Base-by-base conservation (phyloP, 1,284 basidiomycete genomes). In the Pseudozyma sp. region DNA sequence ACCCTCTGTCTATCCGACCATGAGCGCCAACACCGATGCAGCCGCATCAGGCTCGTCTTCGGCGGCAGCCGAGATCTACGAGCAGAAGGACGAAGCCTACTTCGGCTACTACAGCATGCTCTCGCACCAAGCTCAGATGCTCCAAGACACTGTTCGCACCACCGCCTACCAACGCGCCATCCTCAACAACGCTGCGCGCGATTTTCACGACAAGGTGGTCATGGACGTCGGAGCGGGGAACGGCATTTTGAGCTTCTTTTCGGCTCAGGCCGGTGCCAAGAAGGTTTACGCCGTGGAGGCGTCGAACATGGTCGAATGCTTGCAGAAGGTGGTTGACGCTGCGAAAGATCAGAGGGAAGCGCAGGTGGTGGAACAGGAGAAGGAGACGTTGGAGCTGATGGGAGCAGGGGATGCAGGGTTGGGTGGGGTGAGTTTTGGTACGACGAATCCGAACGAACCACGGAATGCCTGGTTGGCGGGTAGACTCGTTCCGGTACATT, bases 211-310 rank as follows among this genome's bases (percentile, higher is more conserved):
- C 64, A 77, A 80, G 44, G 44, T 68, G 4, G 75, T 77, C 30
- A 81, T 80, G 76, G 87, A 88, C 56, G 84, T 88, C 19, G 87
- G 87, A 34, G 87, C 87, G 1, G 87, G 87, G 11, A 87, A 86
- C n/a, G 87, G 87, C 6, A 87, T 88, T 54, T 75, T 88, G 53
- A 86, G 86, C 14, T 87, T 85, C 79, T 86, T 88, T 75, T 82
- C 87, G 13, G 86, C 85, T 11, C 79, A 87, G 77, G 86, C 87
- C 2, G 87, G 87, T 11, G 87, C 87, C 0, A 80, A 78, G 46
- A 83, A 86, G 39, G 86, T 87, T n/a, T 85, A 86, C 37, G 86
- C 87, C 1, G 81, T 87, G 7, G 87, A 88, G 69, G 87, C 87
- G 7, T 86, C 85, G 7, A 85, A 84, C 31, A 87, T 88, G 85